phyloP scores from a whole-genome alignment of 2,329 filamentous ascomycete genomes.

The Cladophialophora immunda region DNA sequence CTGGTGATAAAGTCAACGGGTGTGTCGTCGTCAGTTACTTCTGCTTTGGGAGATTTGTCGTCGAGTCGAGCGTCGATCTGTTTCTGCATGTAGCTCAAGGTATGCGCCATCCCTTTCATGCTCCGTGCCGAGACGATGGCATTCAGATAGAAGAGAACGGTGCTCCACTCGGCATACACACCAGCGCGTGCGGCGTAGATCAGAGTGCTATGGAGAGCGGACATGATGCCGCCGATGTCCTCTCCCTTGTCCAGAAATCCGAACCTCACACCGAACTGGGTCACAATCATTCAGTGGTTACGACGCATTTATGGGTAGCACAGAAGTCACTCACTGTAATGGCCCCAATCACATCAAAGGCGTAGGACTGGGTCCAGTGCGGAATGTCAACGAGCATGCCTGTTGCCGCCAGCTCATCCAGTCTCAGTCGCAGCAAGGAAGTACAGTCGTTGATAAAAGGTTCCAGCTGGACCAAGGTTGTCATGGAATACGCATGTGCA shows the following conservation, averaged over 20 bases:
- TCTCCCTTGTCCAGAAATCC: constrained; percentile 44
- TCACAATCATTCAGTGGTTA: too few relatives aligned
- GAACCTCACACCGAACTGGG: constrained; percentile 44
- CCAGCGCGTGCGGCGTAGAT: constrained; percentile 2
- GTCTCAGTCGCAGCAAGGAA: too few relatives aligned
- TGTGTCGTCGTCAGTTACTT: too few relatives aligned
- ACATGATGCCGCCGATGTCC: constrained; percentile 44
- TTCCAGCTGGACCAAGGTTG: too few relatives aligned
- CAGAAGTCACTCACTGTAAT: constrained; percentile 31
- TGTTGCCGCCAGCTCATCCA: too few relatives aligned
- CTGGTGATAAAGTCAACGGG: too few relatives aligned
- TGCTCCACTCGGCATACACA: constrained; percentile 13
- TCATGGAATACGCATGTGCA: too few relatives aligned
- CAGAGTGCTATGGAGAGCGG: neutral
- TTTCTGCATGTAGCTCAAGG: constrained; percentile 16
- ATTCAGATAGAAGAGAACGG: too few relatives aligned
- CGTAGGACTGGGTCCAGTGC: constrained; percentile 50
- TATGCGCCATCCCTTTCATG: constrained; percentile 8
- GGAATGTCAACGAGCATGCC: constrained; percentile 43
- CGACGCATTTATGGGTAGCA: too few relatives aligned
- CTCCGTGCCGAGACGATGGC: neutral
- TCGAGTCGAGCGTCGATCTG: too few relatives aligned
- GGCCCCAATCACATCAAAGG: constrained; percentile 46
- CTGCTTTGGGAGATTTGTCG: too few relatives aligned
- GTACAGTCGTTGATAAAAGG: too few relatives aligned